Base-by-base conservation (phyloP, 805 yeast species). In the Maudiozyma pseudohumilis region DNA sequence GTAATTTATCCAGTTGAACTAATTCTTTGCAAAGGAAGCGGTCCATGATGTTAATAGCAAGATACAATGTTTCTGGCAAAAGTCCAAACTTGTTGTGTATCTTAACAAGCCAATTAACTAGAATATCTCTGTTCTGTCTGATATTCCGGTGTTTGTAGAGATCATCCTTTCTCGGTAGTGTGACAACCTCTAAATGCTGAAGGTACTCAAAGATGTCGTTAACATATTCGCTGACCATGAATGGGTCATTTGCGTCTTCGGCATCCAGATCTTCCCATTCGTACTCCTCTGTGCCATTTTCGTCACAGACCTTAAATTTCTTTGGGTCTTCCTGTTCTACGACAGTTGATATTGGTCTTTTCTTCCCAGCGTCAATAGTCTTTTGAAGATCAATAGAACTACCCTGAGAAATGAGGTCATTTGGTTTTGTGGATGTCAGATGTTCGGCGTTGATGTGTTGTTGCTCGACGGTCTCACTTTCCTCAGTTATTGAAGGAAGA, bases 21-120 rank as follows among this genome's bases (percentile, higher is more conserved):
- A 74, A 68, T 54, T 82, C 89, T 41, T 72, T 68, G 10, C 86
- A 75, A 68, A 88, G 73, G 59, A 83, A 87, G 45, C 96, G 64
- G 62, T 87, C 96, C 83, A 87, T 79, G 32, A 85, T 65, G 60
- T 87, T 87, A 40, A 84, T 79, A 5, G 95, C 86, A 46, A 87
- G 65, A 55, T 76, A 86, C 41, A 87, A 66, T 8, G 95, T 85
- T 60, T 87, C 96, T 3, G 95, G 95, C 31, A 86, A 65, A 45
- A 88, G 65, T 44, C 89, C 72, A 62, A 87, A 87, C 55, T 85
- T 75, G 48, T 76, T 66, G 65, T 87, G 96, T 60, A 87, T 85
- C 55, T 85, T 89, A 22, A 84, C 85, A 60, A 87, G 69, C 96
- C 96, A 87, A 61, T 88, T 94, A n/a, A 87, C 92, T 40, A 87